phyloP scores from a whole-genome alignment of 2,329 filamentous ascomycete genomes.

The Paecilomyces dactylethromorphus region DNA sequence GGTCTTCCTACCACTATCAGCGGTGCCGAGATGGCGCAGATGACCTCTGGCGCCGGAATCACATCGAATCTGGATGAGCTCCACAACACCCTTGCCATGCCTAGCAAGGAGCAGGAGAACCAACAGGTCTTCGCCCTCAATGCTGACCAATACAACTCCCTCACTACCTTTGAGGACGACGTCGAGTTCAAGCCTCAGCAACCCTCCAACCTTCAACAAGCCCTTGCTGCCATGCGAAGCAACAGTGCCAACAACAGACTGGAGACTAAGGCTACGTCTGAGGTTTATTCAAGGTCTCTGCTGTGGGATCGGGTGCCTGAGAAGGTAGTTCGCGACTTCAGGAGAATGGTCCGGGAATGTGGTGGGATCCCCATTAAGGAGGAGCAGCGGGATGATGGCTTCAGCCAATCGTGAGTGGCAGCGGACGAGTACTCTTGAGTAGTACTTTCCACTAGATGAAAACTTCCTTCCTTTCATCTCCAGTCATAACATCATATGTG shows the following conservation, averaged over 20 bases:
- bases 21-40: slow-evolving; percentile 32
- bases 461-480: not conserved
- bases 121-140: slow-evolving; percentile 85
- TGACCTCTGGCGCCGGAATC: slow-evolving; percentile 22
- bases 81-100: slow-evolving; percentile 62
- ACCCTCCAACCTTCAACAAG: slow-evolving; percentile 47
- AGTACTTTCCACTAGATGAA: not conserved
- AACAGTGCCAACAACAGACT: slow-evolving; percentile 57
- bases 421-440: not conserved
- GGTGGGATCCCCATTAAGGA: slow-evolving; percentile 33
- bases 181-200: slow-evolving; percentile 32
- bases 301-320: slow-evolving; percentile 91
- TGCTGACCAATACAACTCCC: slow-evolving; percentile 78
- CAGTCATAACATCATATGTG: not conserved
- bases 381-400: slow-evolving; percentile 12
- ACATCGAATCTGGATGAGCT: slow-evolving; percentile 54
- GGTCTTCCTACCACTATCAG: slow-evolving; percentile 27
- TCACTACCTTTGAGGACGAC: slow-evolving; percentile 61
- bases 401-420: slow-evolving; percentile 5
- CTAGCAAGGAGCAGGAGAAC: slow-evolving; percentile 76
- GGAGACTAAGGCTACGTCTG: slow-evolving; percentile 56
- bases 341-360: slow-evolving; percentile 78
- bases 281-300: slow-evolving; percentile 87
- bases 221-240: slow-evolving; percentile 70
- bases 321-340: slow-evolving; percentile 88